These are phyloP conservation scores for Euryodendron excelsum DNA, from an alignment of 148 eudicot genomes.

Conservation along the genomic window DNA sequence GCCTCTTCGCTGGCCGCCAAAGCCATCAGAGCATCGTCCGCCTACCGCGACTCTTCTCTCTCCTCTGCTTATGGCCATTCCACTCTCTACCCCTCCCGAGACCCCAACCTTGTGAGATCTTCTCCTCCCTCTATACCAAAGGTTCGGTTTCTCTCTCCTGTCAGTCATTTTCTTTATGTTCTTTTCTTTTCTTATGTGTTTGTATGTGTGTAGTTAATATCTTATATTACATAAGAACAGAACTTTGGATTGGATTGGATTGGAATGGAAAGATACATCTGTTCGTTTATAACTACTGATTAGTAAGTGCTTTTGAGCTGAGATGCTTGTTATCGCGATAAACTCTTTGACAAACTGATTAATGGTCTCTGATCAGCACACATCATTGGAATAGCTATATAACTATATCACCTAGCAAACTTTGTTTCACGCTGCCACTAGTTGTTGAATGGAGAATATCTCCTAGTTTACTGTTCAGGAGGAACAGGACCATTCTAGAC, in stretches of 20 bases:
- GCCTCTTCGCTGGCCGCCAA: conserved; percentile 45
- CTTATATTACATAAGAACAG: too few relatives aligned
- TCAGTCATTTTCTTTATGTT: too few relatives aligned
- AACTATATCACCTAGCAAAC: background rate
- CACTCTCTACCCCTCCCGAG: conserved; percentile 25
- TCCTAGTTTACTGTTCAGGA: background rate
- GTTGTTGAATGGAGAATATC: background rate
- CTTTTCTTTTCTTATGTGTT: too few relatives aligned
- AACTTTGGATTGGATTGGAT: too few relatives aligned
- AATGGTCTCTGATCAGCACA: background rate
- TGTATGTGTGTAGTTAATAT: too few relatives aligned
- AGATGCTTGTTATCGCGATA: background rate
- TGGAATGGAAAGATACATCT: too few relatives aligned
- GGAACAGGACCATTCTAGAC: background rate
- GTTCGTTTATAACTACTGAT: too few relatives aligned
- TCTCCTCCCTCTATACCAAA: conserved; percentile 17
- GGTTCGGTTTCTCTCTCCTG: conserved; percentile 14
- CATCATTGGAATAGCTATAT: too few relatives aligned
- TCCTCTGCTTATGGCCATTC: conserved; percentile 42
- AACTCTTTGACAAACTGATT: background rate
- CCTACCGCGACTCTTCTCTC: conserved; percentile 38
- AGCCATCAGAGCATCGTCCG: conserved; percentile 49
- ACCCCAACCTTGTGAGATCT: conserved; percentile 12
- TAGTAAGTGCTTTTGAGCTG: background rate
- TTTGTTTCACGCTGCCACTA: background rate